phyloP scores from a whole-genome alignment of 2,329 filamentous ascomycete species.

The Trichothecium roseum region DNA sequence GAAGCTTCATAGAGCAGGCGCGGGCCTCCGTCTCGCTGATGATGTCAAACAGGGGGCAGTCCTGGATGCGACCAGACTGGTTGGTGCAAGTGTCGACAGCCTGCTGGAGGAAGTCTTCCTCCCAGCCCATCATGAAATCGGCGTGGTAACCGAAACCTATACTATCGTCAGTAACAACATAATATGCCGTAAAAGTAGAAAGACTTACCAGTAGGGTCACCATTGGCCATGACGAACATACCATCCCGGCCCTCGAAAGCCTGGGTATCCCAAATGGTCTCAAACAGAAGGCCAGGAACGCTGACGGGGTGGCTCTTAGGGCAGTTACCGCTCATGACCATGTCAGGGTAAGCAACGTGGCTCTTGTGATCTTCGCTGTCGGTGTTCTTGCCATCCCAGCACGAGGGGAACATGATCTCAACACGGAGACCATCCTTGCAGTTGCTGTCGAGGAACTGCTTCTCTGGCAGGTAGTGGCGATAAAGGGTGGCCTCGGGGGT shows the following conservation, averaged over 20 bases:
- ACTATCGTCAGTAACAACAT: neutral
- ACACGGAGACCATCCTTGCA: conserved; percentile 74
- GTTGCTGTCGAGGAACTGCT: conserved; percentile 67
- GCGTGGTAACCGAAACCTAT: conserved; percentile 65
- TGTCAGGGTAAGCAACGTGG: conserved; percentile 69
- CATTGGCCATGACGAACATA: conserved; percentile 66
- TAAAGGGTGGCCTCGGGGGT: conserved; percentile 62
- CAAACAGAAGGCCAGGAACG: conserved; percentile 68
- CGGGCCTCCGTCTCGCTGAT: conserved; percentile 47
- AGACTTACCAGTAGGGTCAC: conserved; percentile 58
- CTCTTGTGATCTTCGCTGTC: conserved; percentile 45
- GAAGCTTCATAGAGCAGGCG: conserved; percentile 53
- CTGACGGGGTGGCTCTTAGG: conserved; percentile 58
- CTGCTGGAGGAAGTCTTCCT: conserved; percentile 53
- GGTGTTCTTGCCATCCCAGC: conserved; percentile 64
- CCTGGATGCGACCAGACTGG: conserved; percentile 53
- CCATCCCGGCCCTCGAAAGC: conserved; percentile 53
- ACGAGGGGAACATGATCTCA: conserved; percentile 81
- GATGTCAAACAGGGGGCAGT: conserved; percentile 67
- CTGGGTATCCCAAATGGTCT: conserved; percentile 73
- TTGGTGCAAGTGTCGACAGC: conserved; percentile 72
- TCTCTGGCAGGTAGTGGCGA: conserved; percentile 74
- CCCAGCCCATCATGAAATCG: conserved; percentile 76
- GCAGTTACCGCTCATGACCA: conserved; percentile 68
- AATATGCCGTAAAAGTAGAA: neutral